Conservation (phyloP, 305 asterid species). For the Solanum aculeatissimum region DNA sequence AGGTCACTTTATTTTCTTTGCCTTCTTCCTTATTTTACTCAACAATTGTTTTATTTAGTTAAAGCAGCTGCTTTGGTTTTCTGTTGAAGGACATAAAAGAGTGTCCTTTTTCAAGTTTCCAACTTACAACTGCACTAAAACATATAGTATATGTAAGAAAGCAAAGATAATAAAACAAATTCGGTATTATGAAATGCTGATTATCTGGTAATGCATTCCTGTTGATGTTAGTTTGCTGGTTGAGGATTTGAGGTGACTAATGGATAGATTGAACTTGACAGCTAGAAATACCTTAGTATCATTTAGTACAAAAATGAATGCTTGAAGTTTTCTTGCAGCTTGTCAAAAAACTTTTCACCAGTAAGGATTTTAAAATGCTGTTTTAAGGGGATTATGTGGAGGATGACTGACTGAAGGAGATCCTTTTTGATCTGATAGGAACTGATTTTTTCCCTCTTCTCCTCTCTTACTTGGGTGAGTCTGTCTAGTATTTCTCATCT, state of each 20-base stretch:
- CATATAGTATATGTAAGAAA: not conserved
- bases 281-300: not conserved
- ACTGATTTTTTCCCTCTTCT: not conserved
- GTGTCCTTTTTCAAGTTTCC: not conserved
- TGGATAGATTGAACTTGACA: not conserved
- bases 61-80: not conserved
- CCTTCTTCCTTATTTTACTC: not conserved
- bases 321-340: not conserved
- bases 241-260: not conserved
- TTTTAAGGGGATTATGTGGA: not conserved
- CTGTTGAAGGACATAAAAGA: not conserved
- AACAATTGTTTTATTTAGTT: not conserved
- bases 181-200: not conserved
- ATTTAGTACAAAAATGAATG: not conserved
- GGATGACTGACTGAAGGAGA: not conserved
- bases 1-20: constrained; percentile 31
- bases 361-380: not conserved
- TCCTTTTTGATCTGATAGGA: not conserved
- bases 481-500: not conserved
- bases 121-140: not conserved
- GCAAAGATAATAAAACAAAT: not conserved
- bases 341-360: not conserved
- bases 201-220: not conserved
- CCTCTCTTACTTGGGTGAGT: not conserved
- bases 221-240: not conserved